These are phyloP conservation scores for Phytophthora foliorum DNA, from an alignment of 352 stramenopile genomes.

Conservation along the genomic window DNA sequence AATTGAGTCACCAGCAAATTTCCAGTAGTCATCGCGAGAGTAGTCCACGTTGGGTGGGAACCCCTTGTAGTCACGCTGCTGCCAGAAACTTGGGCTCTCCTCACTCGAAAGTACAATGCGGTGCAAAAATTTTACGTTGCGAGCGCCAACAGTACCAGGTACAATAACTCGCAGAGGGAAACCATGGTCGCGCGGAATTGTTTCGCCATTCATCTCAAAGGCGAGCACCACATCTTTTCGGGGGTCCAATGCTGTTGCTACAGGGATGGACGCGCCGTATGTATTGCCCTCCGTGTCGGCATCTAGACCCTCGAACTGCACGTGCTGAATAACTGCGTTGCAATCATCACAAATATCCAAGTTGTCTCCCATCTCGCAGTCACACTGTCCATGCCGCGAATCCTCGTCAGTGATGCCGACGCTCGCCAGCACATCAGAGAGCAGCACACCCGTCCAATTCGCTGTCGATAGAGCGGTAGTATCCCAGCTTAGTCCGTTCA, in stretches of 20 bases:
- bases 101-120: constrained; percentile 89
- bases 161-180: constrained; percentile 97
- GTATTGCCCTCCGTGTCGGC: constrained; percentile 84
- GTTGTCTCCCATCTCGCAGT: constrained; percentile 65
- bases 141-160: constrained; percentile 94
- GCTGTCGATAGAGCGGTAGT: constrained; percentile 94
- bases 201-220: constrained; percentile 98
- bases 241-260: constrained; percentile 94
- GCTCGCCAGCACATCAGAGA: constrained; percentile 94
- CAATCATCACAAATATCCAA: constrained; percentile 66
- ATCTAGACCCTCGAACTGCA: constrained; percentile 89
- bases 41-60: constrained; percentile 91
- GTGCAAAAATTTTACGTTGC: constrained; percentile 98
- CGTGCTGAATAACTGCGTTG: constrained; percentile 81
- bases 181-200: constrained; percentile 95
- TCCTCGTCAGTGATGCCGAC: constrained; percentile 88
- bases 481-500: constrained; percentile 89
- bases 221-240: constrained; percentile 98
- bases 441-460: constrained; percentile 94
- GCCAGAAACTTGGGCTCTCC: constrained; percentile 93
- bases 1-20: constrained; percentile 88
- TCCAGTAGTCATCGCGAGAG: constrained; percentile 85
- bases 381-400: constrained; percentile 55
- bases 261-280: constrained; percentile 93
- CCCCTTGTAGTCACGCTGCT: constrained; percentile 94